Conservation (phyloP, 352 stramenopile genomes). For the Globisporangium sylvaticum region DNA sequence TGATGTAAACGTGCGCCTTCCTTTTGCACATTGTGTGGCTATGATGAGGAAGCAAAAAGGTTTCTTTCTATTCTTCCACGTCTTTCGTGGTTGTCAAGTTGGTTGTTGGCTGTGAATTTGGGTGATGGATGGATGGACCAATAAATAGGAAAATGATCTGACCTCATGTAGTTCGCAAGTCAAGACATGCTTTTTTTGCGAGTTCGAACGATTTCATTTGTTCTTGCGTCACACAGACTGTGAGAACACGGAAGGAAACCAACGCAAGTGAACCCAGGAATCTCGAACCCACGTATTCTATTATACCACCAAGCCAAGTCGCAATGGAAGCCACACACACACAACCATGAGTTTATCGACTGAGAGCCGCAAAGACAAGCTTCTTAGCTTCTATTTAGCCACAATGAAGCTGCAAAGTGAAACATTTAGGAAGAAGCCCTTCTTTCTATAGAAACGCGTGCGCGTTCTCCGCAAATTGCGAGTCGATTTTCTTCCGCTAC, state of each 20-base stretch:
- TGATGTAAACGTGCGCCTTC: not conserved
- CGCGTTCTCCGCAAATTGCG: not conserved
- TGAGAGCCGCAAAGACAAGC: not conserved
- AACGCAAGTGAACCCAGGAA: not conserved
- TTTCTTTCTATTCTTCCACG: constrained; percentile 1
- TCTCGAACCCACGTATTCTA: not conserved
- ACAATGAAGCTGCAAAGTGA: not conserved
- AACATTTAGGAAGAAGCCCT: not conserved
- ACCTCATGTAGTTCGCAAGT: not conserved
- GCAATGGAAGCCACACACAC: not conserved
- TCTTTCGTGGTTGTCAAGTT: not conserved
- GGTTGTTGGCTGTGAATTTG: not conserved
- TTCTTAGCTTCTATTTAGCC: not conserved
- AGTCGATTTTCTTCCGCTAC: not conserved
- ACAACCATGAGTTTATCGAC: not conserved
- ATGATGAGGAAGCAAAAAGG: not conserved
- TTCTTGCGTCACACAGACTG: not conserved
- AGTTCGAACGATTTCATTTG: not conserved
- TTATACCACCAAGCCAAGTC: not conserved
- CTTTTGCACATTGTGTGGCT: not conserved
- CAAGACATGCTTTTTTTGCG: not conserved
- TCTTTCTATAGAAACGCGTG: not conserved
- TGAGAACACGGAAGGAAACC: not conserved
- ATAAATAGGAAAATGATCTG: not conserved
- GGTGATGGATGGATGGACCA: not conserved